Percentiles rank a stretch among this genome's conserved stretches.
These are phyloP conservation scores for Puccinia hordei DNA, from an alignment of 1,284 basidiomycete species.

Conservation along the genomic window DNA sequence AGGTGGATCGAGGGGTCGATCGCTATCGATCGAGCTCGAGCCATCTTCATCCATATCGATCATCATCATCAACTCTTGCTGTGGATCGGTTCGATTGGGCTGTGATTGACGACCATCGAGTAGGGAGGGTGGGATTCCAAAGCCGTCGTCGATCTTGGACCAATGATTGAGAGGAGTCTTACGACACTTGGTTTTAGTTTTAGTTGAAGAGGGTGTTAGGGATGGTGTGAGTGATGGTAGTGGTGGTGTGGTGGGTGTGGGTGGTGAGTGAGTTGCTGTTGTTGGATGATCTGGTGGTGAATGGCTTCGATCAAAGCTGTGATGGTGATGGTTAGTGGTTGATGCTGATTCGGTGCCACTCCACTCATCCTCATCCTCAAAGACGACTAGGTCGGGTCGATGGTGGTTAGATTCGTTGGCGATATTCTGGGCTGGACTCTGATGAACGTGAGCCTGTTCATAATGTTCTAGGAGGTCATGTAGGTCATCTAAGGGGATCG, in stretches of 20 bases:
- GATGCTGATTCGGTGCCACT: slow-evolving; percentile 25
- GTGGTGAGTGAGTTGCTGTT: background rate
- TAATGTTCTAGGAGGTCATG: slow-evolving; percentile 43
- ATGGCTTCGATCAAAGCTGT: slow-evolving; percentile 3
- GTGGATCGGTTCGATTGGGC: background rate
- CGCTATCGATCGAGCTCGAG: slow-evolving; percentile 4
- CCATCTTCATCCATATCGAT: slow-evolving; percentile 20
- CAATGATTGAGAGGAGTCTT: slow-evolving; percentile 7
- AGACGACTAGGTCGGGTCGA: slow-evolving; percentile 24
- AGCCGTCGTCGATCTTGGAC: slow-evolving; percentile 15
- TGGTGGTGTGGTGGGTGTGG: background rate
- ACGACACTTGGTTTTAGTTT: background rate
- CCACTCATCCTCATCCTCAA: slow-evolving; percentile 49
- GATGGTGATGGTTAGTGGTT: background rate
- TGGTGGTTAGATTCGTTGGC: background rate
- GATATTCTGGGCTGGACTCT: background rate
- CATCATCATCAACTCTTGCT: slow-evolving; percentile 21
- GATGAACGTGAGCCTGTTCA: slow-evolving; percentile 39
- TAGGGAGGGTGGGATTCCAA: slow-evolving; percentile 26
- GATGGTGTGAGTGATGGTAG: background rate
- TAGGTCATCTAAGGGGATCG: slow-evolving; percentile 28
- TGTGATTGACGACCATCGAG: slow-evolving; percentile 20
- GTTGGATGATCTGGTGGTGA: background rate
- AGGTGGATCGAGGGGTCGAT: background rate
- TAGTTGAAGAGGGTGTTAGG: background rate